These are phyloP conservation scores for Neurospora discreta DNA, from an alignment of 495 filamentous ascomycete species.

Conservation along the genomic window DNA sequence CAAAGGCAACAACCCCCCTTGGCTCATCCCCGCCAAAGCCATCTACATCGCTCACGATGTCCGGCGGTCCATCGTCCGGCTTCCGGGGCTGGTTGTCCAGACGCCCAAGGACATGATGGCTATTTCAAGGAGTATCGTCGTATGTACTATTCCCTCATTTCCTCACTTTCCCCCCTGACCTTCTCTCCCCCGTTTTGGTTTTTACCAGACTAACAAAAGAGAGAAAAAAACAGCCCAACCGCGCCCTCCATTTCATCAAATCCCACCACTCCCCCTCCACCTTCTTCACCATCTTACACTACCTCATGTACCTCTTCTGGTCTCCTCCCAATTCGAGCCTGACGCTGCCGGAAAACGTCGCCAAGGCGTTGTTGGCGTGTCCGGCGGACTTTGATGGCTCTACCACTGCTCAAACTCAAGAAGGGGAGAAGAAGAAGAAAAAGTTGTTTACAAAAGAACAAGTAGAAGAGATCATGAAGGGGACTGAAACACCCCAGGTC, in stretches of 20 bases:
- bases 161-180: constrained; percentile 19
- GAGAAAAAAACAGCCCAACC: constrained; percentile 41
- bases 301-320: constrained; percentile 32
- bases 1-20: constrained; percentile 62
- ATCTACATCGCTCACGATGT: constrained; percentile 43
- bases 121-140: constrained; percentile 19
- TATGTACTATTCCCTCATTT: constrained; percentile 13
- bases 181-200: too few relatives aligned
- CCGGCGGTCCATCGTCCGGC: constrained; percentile 45
- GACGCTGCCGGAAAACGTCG: constrained; percentile 13
- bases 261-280: constrained; percentile 23
- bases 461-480: constrained; percentile 40
- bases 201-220: neutral
- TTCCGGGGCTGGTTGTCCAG: constrained; percentile 29
- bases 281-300: constrained; percentile 19
- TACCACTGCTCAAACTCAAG: neutral
- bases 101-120: constrained; percentile 29
- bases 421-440: neutral
- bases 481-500: constrained; percentile 34
- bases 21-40: constrained; percentile 57
- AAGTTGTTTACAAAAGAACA: constrained; percentile 21
- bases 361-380: constrained; percentile 14
- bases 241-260: constrained; percentile 56
- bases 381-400: constrained; percentile 3
- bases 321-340: constrained; percentile 23